A percentile compares a stretch with the other conserved stretches of the same genome.
Evolutionary conservation across 805 yeast genomes (phyloP).

Genomic region (Monosporozyma siamensis): DNA sequence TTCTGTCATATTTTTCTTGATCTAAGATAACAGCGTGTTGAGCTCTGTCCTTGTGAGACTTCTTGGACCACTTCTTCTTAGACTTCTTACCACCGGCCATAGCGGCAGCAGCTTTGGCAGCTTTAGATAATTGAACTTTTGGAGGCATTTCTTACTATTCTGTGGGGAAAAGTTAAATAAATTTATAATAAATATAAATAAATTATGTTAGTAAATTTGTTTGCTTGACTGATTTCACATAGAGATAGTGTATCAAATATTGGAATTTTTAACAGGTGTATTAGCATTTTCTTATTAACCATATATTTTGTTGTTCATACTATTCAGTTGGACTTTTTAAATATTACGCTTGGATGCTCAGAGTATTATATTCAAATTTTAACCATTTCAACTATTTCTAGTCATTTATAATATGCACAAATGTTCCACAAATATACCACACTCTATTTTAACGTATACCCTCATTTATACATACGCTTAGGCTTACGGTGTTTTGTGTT

Average conservation of each 20-base stretch:
- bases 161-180: not conserved
- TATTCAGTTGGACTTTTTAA: too few relatives aligned
- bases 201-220: not conserved
- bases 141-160: constrained; percentile 73
- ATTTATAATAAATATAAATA: not conserved
- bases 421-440: too few relatives aligned
- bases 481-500: constrained; percentile 8
- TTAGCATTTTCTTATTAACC: too few relatives aligned
- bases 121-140: constrained; percentile 97
- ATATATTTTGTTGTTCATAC: too few relatives aligned
- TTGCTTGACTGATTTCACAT: not conserved
- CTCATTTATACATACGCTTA: constrained; percentile 11
- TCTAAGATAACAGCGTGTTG: constrained; percentile 95
- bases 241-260: too few relatives aligned
- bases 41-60: constrained; percentile 99
- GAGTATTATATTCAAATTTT: too few relatives aligned
- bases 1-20: constrained; percentile 98
- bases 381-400: not conserved
- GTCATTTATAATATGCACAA: not conserved
- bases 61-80: constrained; percentile 99
- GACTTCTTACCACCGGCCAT: constrained; percentile 99
- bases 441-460: not conserved
- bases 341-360: too few relatives aligned
- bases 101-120: constrained; percentile 99
- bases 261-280: too few relatives aligned